These are phyloP conservation scores for Eucalyptus marginata DNA, from an alignment of 345 rosid species.

Conservation along the genomic window DNA sequence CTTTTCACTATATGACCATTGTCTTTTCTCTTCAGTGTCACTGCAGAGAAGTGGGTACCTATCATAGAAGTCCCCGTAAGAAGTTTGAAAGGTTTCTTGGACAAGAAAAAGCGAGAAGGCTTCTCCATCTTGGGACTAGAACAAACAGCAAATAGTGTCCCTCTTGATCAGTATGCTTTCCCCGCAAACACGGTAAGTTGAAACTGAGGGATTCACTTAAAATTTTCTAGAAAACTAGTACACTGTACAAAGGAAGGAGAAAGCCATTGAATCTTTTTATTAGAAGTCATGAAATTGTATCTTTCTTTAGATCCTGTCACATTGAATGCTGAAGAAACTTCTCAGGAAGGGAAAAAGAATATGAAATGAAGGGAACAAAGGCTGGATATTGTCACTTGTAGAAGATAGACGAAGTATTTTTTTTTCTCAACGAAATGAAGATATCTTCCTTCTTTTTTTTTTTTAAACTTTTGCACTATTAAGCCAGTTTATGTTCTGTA, in stretches of 20 bases:
- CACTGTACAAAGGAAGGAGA: not conserved
- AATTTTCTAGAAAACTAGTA: not conserved
- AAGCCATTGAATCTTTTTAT: not conserved
- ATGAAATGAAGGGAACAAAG: not conserved
- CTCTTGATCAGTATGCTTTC: slow-evolving; percentile 56
- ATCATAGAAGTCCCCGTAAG: slow-evolving; percentile 73
- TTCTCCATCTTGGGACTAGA: slow-evolving; percentile 87
- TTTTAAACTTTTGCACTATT: not conserved
- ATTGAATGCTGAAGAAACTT: not conserved
- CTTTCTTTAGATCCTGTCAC: not conserved
- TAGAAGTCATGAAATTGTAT: not conserved
- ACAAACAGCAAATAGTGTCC: slow-evolving; percentile 83
- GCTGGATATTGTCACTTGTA: not conserved
- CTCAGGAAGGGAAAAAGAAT: not conserved
- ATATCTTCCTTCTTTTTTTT: not conserved
- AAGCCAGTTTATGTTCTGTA: not conserved
- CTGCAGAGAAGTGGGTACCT: slow-evolving; percentile 98
- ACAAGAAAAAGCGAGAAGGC: slow-evolving; percentile 81
- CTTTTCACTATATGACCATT: not conserved
- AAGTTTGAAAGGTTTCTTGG: slow-evolving; percentile 65
- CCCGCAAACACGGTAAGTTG: slow-evolving; percentile 68
- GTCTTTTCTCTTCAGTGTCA: slow-evolving; percentile 47
- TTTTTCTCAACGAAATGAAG: not conserved
- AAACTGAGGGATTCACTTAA: not conserved
- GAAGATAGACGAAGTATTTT: not conserved